Evolutionary conservation across 495 filamentous ascomycete species (phyloP).

Genomic region (Penicillium verhagenii): DNA sequence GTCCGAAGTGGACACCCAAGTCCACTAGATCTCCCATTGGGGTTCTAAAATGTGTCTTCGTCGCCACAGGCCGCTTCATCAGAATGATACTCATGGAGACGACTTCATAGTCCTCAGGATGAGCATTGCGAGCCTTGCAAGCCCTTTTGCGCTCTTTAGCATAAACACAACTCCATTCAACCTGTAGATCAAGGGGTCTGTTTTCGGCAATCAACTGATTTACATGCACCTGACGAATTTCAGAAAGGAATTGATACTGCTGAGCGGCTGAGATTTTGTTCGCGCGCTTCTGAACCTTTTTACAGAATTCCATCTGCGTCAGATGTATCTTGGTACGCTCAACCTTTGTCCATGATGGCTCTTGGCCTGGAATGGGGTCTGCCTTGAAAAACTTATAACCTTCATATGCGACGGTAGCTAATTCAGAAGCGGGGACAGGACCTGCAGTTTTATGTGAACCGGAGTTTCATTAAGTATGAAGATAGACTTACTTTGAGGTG

Average conservation of each 20-base stretch:
- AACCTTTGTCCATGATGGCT: conserved; percentile 30
- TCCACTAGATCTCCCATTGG: conserved; percentile 20
- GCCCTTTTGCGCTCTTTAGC: conserved; percentile 28
- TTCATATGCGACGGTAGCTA: conserved; percentile 15
- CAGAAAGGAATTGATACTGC: conserved; percentile 33
- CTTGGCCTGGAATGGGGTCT: conserved; percentile 26
- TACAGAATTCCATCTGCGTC: conserved; percentile 26
- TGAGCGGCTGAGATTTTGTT: conserved; percentile 25
- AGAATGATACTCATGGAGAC: conserved; percentile 40
- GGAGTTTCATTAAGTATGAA: not conserved
- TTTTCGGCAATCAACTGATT: conserved; percentile 35
- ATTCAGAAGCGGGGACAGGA: not conserved
- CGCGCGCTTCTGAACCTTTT: conserved; percentile 32
- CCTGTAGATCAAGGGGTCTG: conserved; percentile 19
- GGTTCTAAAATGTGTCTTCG: conserved; percentile 12
- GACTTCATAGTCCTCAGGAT: conserved; percentile 31
- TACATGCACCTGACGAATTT: conserved; percentile 31
- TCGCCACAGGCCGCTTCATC: conserved; percentile 26
- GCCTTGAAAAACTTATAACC: conserved; percentile 41
- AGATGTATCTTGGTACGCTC: conserved; percentile 31
- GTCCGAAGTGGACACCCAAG: conserved; percentile 1
- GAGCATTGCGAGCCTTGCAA: conserved; percentile 28
- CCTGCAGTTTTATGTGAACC: not conserved
- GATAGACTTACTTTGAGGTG: not conserved
- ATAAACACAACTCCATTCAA: conserved; percentile 41